Base-by-base conservation (phyloP, 2,329 filamentous ascomycete genomes). In the Davidsoniella eucalypti region DNA sequence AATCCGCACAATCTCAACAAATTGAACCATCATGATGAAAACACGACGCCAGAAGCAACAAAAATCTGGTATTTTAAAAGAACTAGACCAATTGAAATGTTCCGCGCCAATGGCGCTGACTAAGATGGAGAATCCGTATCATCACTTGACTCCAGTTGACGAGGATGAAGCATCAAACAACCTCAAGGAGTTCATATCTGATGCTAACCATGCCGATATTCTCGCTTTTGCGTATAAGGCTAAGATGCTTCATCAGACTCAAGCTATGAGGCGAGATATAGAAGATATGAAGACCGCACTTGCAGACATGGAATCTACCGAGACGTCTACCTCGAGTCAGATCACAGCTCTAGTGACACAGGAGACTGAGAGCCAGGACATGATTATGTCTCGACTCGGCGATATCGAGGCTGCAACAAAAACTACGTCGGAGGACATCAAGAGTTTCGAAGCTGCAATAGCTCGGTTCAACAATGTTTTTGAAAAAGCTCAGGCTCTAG, bases 191-290 rank as follows among this genome's bases (percentile, higher is more conserved):
- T 50, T 53, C 18, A 47, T 53, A 25, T 23, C 41, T 14, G 29
- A 45, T 10, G 44, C 52, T 25, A 41, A 21, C 36, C 47, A 50
- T 6, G 21, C 37, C 25, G 48, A 53, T 21, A 37, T 54, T 12
- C 36, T 54, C 7, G 41, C 46, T 2, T 54, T 51, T 23, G 52
- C 52, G 3, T 53, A 50, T 33, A 53, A 53, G 36, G 48, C 52
- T 36, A 53, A 51, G 17, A 38, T 51, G 23, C 29, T 53, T 10
- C 38, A 50, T 7, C 48, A 53, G 16, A 23, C 44, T 6, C 52
- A 53, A n/a, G 12, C 46, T 2, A 18, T 53, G 3, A 16, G 38
- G 2, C 21, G 41, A 10, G 36, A 41, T 7, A 50, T 53, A 9
- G 48, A 53, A 17, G 26, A 49, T 12, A 38, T 53, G 25, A 45